These are phyloP conservation scores for Lanmaoa rubissima DNA, from an alignment of 768 basidiomycete genomes.

Conservation along the genomic window DNA sequence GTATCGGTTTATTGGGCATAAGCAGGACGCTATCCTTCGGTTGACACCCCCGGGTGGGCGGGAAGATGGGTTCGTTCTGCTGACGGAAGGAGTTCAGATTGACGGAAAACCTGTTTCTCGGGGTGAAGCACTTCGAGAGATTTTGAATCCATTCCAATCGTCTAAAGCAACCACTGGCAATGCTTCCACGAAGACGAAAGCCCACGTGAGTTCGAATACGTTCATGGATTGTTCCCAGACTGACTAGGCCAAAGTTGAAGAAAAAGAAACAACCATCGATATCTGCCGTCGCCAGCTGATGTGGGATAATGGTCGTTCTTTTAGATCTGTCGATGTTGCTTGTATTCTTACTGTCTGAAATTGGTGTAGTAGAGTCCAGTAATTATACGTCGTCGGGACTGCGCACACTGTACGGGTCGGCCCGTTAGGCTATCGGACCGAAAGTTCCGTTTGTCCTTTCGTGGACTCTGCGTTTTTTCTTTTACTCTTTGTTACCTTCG, in stretches of 20 bases:
- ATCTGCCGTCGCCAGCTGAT: conserved; percentile 4
- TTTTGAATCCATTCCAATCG: conserved; percentile 21
- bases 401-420: not conserved
- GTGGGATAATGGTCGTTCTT: not conserved
- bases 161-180: not conserved
- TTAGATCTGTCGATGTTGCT: not conserved
- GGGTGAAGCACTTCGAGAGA: conserved; percentile 18
- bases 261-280: conserved; percentile 13
- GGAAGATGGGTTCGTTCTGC: conserved; percentile 22
- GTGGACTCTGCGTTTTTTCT: not conserved
- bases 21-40: conserved; percentile 21
- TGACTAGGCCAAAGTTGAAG: conserved; percentile 18
- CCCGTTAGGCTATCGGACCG: not conserved
- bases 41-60: conserved; percentile 10
- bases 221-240: not conserved
- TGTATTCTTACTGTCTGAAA: not conserved
- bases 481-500: not conserved
- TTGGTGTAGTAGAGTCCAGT: not conserved
- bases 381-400: not conserved
- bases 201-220: conserved; percentile 11
- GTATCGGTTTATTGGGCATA: conserved; percentile 20
- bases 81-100: conserved; percentile 25
- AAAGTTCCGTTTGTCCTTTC: not conserved
- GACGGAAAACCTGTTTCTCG: conserved; percentile 24
- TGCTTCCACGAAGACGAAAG: conserved; percentile 13